Conservation (phyloP, 2,329 filamentous ascomycete species). For the Sclerotinia minor region DNA sequence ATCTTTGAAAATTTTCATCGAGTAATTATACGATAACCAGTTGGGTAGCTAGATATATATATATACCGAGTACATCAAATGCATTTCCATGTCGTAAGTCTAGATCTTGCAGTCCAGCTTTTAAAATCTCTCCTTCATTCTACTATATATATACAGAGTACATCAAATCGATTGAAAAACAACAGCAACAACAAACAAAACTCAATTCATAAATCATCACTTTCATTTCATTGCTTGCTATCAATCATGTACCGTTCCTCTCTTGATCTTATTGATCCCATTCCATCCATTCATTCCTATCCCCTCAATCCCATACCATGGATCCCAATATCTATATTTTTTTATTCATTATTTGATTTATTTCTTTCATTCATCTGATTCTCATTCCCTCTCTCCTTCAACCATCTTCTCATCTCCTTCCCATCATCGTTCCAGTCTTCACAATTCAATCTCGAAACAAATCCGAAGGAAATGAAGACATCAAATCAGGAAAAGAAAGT, state of each 20-base stretch:
- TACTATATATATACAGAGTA: conserved; percentile 49
- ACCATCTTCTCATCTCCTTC: not conserved
- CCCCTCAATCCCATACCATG: not conserved
- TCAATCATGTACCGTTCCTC: not conserved
- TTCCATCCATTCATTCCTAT: not conserved
- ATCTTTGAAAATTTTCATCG: too few species aligned
- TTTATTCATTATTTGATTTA: not conserved
- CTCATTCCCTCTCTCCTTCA: not conserved
- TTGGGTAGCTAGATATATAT: too few species aligned
- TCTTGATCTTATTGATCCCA: not conserved
- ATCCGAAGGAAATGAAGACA: not conserved
- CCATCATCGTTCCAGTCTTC: not conserved
- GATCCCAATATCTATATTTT: conserved; percentile 17
- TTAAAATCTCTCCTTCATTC: conserved; percentile 96
- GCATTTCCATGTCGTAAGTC: conserved; percentile 17
- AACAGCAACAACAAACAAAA: not conserved
- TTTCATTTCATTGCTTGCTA: conserved; percentile 3
- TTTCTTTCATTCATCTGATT: not conserved
- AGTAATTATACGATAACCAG: too few species aligned
- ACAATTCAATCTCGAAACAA: conserved; percentile 1
- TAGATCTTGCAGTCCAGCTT: not conserved
- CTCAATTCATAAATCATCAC: not conserved
- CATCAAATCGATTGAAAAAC: too few species aligned
- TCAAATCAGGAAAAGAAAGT: conserved; percentile 1
- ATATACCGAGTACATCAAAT: too few species aligned